Evolutionary conservation across 805 yeast genomes (phyloP).

Genomic region (Geotrichum ghanense): DNA sequence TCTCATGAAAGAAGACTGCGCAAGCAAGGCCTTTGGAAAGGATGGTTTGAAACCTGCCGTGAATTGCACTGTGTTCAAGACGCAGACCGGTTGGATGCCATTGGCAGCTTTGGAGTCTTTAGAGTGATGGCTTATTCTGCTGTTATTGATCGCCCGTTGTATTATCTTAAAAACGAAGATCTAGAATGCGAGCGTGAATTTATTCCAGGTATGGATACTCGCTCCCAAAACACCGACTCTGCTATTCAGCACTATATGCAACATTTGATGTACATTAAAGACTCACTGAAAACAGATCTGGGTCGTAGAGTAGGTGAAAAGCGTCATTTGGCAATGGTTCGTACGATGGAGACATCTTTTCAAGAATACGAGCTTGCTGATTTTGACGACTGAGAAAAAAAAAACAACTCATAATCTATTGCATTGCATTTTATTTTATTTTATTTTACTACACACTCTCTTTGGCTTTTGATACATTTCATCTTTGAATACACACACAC

Average conservation of each 20-base stretch:
- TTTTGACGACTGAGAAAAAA: too few relatives aligned
- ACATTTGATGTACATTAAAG: conserved; percentile 21
- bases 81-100: conserved; percentile 32
- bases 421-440: too few relatives aligned
- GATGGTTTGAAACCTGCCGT: conserved; percentile 22
- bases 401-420: too few relatives aligned
- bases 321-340: conserved; percentile 18
- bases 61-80: conserved; percentile 28
- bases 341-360: conserved; percentile 11
- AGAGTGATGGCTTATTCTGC: conserved; percentile 26
- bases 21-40: conserved; percentile 17
- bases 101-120: conserved; percentile 27
- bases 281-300: conserved; percentile 20
- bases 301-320: conserved; percentile 14
- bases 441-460: too few relatives aligned
- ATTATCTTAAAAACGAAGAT: conserved; percentile 9
- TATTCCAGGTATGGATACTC: background rate
- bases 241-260: conserved; percentile 22
- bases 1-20: conserved; percentile 18
- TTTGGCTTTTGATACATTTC: too few relatives aligned
- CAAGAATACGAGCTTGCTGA: conserved; percentile 9
- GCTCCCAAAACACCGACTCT: background rate
- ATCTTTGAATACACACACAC: too few relatives aligned
- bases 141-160: conserved; percentile 19
- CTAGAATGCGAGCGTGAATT: background rate